Conservation (phyloP, 129 eudicot species). For the Deinandra increscens region DNA sequence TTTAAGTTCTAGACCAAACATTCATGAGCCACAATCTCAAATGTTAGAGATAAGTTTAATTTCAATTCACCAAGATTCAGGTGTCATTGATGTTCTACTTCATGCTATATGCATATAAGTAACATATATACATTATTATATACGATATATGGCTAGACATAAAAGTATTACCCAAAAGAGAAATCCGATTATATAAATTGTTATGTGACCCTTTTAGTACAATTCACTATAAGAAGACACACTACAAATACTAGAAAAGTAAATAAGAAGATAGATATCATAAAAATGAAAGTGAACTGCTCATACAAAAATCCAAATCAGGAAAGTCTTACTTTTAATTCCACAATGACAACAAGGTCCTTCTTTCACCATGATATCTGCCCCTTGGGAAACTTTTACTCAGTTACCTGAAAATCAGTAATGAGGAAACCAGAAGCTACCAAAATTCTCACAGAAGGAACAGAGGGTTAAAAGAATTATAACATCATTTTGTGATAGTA, state of each 20-base stretch:
- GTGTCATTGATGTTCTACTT: neutral
- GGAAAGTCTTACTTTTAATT: slow-evolving; percentile 32
- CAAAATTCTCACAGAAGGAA: neutral
- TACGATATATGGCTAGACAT: neutral
- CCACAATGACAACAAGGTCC: slow-evolving; percentile 48
- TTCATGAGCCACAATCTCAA: slow-evolving; percentile 2
- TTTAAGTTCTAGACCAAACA: neutral
- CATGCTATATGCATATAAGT: neutral
- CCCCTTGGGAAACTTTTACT: slow-evolving; percentile 14
- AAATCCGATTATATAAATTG: neutral
- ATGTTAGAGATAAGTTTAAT: slow-evolving; percentile 10
- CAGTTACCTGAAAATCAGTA: neutral
- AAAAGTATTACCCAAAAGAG: slow-evolving; percentile 5
- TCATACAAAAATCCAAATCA: slow-evolving; percentile 1
- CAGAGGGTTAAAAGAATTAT: neutral
- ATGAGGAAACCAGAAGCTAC: slow-evolving; percentile 5
- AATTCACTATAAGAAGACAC: slow-evolving; percentile 3
- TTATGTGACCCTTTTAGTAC: neutral
- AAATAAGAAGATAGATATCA: slow-evolving; percentile 3
- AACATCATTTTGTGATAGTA: slow-evolving; percentile 11
- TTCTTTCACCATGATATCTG: slow-evolving; percentile 32
- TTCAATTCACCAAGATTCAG: slow-evolving; percentile 1
- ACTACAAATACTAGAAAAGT: neutral
- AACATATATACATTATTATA: neutral
- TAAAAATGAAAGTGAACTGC: neutral